Evolutionary conservation across 306 rosid genomes (phyloP).

Genomic region (Rosa persica): DNA sequence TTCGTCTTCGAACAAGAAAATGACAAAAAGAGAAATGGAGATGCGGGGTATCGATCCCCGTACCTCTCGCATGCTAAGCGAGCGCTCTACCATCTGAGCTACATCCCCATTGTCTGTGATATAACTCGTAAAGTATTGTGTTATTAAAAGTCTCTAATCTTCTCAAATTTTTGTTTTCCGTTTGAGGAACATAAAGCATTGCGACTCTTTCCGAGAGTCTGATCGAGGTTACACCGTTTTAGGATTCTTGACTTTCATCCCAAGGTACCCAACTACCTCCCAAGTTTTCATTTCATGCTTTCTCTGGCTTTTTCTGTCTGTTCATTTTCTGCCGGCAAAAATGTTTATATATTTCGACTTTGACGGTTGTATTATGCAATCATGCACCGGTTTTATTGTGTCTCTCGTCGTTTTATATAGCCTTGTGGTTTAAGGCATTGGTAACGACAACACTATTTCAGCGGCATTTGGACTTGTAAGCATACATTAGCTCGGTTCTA

Average conservation of each 20-base stretch:
- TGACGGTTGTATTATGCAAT: too few relatives aligned
- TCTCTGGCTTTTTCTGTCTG: background rate
- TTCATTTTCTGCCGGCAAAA: background rate
- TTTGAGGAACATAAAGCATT: too few relatives aligned
- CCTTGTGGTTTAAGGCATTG: background rate
- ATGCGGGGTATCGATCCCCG: slow-evolving; percentile 36
- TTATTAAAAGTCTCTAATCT: too few relatives aligned
- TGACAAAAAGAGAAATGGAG: too few relatives aligned
- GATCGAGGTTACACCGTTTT: too few relatives aligned
- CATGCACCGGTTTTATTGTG: background rate
- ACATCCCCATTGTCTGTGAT: slow-evolving; percentile 51
- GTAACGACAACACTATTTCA: background rate
- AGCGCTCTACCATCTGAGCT: slow-evolving; percentile 99
- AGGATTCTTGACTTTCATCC: too few relatives aligned
- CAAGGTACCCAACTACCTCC: too few relatives aligned
- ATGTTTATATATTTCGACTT: background rate
- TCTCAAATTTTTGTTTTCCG: too few relatives aligned
- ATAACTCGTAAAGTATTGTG: too few relatives aligned
- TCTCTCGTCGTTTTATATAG: background rate
- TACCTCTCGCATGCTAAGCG: slow-evolving; percentile 98
- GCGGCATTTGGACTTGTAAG: background rate
- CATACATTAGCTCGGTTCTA: background rate
- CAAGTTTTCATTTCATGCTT: too few relatives aligned
- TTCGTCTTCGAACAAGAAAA: too few relatives aligned
- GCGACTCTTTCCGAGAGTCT: too few relatives aligned